phyloP scores from a whole-genome alignment of 768 basidiomycete genomes.

The Mycena vitilis region DNA sequence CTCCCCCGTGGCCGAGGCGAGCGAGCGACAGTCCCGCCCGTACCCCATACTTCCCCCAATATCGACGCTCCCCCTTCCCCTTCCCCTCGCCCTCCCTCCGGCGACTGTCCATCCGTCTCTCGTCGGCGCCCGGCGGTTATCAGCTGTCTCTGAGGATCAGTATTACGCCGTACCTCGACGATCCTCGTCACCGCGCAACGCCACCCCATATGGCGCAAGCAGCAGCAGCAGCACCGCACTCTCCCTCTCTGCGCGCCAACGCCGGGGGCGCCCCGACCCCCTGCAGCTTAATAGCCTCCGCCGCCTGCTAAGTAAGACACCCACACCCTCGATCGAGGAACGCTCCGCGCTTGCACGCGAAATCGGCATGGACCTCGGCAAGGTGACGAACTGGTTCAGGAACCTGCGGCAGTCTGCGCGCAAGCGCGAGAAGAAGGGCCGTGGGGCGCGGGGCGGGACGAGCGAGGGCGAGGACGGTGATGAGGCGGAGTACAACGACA shows the following conservation, averaged over 20 bases:
- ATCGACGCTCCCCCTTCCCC: slow-evolving; percentile 28
- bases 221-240: slow-evolving; percentile 7
- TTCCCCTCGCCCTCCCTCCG: background rate
- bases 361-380: slow-evolving; percentile 88
- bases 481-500: slow-evolving; percentile 51
- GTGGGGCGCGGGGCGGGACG: slow-evolving; percentile 46
- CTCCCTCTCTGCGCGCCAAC: slow-evolving; percentile 57
- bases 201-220: slow-evolving; percentile 27
- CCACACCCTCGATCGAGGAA: slow-evolving; percentile 84
- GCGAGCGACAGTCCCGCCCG: slow-evolving; percentile 44
- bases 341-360: slow-evolving; percentile 78
- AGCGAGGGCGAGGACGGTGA: slow-evolving; percentile 60
- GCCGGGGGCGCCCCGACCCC: slow-evolving; percentile 83
- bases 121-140: slow-evolving; percentile 9
- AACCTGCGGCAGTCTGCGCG: slow-evolving; percentile 86
- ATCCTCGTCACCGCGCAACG: slow-evolving; percentile 29
- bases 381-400: slow-evolving; percentile 91
- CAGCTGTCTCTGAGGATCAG: slow-evolving; percentile 22
- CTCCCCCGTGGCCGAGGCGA: slow-evolving; percentile 43
- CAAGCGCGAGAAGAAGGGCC: slow-evolving; percentile 61
- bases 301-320: slow-evolving; percentile 72
- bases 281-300: slow-evolving; percentile 82
- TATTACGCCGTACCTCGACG: slow-evolving; percentile 15
- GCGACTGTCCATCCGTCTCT: slow-evolving; percentile 27
- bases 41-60: slow-evolving; percentile 25